Evolutionary conservation across 805 yeast species (phyloP), one percentile per base, ranked within the genome.

Genomic region (Candida nitratophila): DNA sequence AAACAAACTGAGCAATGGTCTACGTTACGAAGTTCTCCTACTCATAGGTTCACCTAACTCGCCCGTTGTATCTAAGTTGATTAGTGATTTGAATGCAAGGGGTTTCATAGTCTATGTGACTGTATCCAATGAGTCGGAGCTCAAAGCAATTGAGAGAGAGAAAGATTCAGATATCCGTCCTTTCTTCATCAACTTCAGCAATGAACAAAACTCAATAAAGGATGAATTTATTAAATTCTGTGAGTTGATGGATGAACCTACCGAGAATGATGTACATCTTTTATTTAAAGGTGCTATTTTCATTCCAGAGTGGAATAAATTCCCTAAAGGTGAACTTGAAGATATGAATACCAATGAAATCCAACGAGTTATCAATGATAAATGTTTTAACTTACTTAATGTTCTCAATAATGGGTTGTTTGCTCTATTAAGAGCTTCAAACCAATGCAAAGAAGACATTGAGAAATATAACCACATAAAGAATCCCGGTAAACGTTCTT

Each of bases 81-180:
- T 89, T 1, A 70, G 76, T 45, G 96, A 87, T 57, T 71, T 87
- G 49, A 89, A 86, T 50, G 73, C 74, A 38, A 68, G 95, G 43
- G 95, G 96, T 1, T 86, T 84, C 57, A 82, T 88, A 29, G 89
- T 88, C 3, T 87, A 83, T 57, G 70, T 87, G 49, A 81, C 95
- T 0, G 76, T 81, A n/a, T 59, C 76, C n/a, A 77, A 73, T 47
- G 86, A 80, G 26, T 71, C 69, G 49, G 87, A 82, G 48, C 58
- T 69, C 37, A 66, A 63, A 50, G 72, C 73, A 43, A 66, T 79
- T 40, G 76, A 73, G 47, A 74, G 67, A 47, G 86, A 84, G 46
- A 73, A 81, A 39, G 77, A 83, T 15, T 74, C 76, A 21, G 95
- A 87, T 57, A 74, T 86, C 44, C 76, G 84, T 50, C 79, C 85